Evolutionary conservation across 371 early-diverging fungal species (phyloP).

Genomic region (Mortierella sp.): DNA sequence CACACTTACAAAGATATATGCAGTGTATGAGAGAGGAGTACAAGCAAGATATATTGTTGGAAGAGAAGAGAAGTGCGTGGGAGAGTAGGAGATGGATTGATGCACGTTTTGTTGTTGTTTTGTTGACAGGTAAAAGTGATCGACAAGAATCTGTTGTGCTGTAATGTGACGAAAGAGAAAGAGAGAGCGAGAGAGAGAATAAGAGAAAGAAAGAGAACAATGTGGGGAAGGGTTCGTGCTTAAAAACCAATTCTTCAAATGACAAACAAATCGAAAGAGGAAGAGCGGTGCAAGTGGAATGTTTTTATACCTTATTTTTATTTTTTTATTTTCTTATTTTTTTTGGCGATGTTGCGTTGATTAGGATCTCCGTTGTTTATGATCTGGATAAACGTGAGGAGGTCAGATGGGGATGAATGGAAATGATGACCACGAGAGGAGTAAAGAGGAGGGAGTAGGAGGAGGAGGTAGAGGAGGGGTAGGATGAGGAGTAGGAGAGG

Average conservation of each 20-base stretch:
- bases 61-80: too few relatives aligned
- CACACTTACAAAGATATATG: background rate
- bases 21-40: background rate
- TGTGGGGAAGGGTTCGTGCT: background rate
- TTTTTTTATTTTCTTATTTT: too few relatives aligned
- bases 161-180: background rate
- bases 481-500: background rate
- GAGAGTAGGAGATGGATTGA: too few relatives aligned
- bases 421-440: background rate
- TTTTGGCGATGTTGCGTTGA: too few relatives aligned
- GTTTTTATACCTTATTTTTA: background rate
- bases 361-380: too few relatives aligned
- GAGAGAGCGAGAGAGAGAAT: too few relatives aligned
- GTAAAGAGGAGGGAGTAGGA: background rate
- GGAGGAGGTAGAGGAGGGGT: background rate
- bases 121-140: too few relatives aligned
- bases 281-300: background rate
- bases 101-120: too few relatives aligned
- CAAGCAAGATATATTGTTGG: too few relatives aligned
- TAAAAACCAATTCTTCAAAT: background rate
- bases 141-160: too few relatives aligned
- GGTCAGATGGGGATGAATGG: background rate
- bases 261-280: background rate
- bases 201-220: background rate
- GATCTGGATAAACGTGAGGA: background rate